Evolutionary conservation across 2,329 filamentous ascomycete species (phyloP).

Genomic region (Tolypocladium album): DNA sequence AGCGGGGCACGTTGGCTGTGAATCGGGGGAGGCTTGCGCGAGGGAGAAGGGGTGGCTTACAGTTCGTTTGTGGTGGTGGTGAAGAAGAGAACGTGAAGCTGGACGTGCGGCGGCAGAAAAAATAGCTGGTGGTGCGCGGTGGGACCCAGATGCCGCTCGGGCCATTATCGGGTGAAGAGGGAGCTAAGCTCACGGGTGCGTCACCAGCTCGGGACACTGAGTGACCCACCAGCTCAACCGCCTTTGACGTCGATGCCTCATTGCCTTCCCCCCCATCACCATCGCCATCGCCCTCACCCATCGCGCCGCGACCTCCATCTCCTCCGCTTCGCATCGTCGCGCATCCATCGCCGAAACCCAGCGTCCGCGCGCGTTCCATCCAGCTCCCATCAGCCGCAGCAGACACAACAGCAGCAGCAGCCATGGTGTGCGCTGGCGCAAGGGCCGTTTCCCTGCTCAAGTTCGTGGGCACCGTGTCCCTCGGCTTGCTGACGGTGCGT

Average conservation of each 20-base stretch:
- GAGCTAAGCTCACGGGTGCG: not conserved
- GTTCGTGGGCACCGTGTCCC: constrained; percentile 83
- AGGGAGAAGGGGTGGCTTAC: not conserved
- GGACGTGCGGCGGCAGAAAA: not conserved
- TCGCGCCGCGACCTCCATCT: not conserved
- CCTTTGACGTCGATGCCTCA: not conserved
- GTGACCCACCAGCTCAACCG: not conserved
- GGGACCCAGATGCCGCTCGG: not conserved
- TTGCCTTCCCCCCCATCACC: not conserved
- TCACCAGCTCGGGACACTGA: not conserved
- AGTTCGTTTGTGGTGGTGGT: not conserved
- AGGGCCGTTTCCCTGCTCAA: constrained; percentile 62
- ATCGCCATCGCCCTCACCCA: not conserved
- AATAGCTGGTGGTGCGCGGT: not conserved
- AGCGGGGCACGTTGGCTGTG: not conserved
- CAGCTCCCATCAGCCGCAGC: not conserved
- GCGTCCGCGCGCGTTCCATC: not conserved
- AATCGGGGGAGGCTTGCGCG: not conserved
- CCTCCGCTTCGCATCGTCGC: not conserved
- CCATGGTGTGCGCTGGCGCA: constrained; percentile 52
- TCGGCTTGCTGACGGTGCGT: constrained; percentile 80
- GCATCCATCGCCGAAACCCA: not conserved
- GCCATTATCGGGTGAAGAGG: not conserved
- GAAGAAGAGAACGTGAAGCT: not conserved
- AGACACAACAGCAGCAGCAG: constrained; percentile 7